Base-by-base conservation (phyloP, 495 filamentous ascomycete genomes). In the Penicillium daleae region DNA sequence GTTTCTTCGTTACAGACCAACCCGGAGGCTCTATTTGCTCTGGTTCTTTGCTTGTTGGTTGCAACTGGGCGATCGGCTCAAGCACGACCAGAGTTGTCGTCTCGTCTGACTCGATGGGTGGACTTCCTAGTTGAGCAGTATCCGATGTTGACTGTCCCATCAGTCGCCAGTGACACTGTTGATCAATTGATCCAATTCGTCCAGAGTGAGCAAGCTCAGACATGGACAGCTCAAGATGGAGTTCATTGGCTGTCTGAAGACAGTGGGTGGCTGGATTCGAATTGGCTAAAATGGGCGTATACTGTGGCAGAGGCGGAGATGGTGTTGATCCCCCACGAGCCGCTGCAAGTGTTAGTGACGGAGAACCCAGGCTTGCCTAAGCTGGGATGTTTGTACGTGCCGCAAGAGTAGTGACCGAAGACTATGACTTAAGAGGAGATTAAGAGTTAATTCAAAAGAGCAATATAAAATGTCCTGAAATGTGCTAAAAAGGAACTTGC, bases 221-320 rank as follows among this genome's bases (percentile, higher is more conserved):
- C 55, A 33, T 67, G 52, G 57, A 53, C 63, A 32, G 29, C 39
- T 15, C 31, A 48, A 9, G 66, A 64, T 60, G 65, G 68, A 12
- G 66, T 67, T 0, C 39, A 54, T 19, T 73, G 70, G 70, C 56
- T 73, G 26, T 46, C 66, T 10, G 62, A 64, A 15, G 67, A 66
- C 22, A 65, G 68, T 59, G 74, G 73, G 64, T 82, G 79, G 79
- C 60, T 82, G 31, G 69, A 74, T 32, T 65, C 77, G 13, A 70
- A 79, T 19, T 80, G 77, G 79, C 15, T 82, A 48, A 71, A 74
- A 35, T 80, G 79, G 78, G 71, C 74, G 17, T 79, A 75, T 71
- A 72, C 70, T 56, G 69, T 80, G 26, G 66, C 67, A 4, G 75
- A 79, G 35, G 67, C 72, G 19, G 79, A 82, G 57, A 73, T 71